A percentile compares a stretch with the other conserved stretches of the same genome.
Evolutionary conservation across 331 rosid species (phyloP).

Genomic region (Prunus yedoensis): DNA sequence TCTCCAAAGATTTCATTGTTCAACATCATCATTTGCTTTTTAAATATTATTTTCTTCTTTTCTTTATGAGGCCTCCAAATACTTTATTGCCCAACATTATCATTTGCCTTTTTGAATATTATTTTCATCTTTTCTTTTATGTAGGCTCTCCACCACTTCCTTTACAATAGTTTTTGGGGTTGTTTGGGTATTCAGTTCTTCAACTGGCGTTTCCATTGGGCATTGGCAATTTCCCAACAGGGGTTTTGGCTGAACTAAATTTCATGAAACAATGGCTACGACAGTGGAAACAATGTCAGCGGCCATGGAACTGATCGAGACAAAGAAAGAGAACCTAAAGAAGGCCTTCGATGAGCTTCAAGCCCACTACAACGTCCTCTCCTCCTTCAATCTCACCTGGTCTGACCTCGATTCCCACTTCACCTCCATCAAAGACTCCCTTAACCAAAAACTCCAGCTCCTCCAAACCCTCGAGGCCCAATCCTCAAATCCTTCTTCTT

Average conservation of each 20-base stretch:
- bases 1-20: no score
- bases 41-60: no score
- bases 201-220: no score
- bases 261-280: conserved; percentile 26
- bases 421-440: conserved; percentile 51
- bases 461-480: conserved; percentile 50
- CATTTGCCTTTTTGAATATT: no score
- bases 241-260: neutral
- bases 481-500: conserved; percentile 13
- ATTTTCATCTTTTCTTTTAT: no score
- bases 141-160: no score
- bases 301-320: conserved; percentile 54
- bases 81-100: no score
- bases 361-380: conserved; percentile 53
- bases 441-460: conserved; percentile 43
- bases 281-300: conserved; percentile 51
- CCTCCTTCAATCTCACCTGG: conserved; percentile 62
- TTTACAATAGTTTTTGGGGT: no score
- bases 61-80: no score
- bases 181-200: no score
- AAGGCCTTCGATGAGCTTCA: conserved; percentile 74
- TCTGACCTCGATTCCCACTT: conserved; percentile 64
- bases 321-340: conserved; percentile 58
- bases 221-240: neutral
- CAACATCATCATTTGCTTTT: no score